phyloP scores from a whole-genome alignment of 371 early-diverging fungal species.

The Rhizopus microsporus region DNA sequence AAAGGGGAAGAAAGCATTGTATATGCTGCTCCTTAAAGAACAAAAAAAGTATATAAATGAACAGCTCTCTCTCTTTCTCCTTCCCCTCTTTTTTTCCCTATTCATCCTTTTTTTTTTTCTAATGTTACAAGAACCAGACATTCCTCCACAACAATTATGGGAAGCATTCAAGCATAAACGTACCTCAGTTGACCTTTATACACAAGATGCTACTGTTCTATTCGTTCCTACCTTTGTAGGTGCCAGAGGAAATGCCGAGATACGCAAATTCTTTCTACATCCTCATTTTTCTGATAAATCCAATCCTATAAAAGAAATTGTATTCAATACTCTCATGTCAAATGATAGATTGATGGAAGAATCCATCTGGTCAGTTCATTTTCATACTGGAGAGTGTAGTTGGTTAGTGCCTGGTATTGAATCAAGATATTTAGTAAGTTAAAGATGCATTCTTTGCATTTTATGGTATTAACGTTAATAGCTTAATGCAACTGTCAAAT shows the following conservation, averaged over 20 bases:
- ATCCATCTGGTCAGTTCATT: conserved; percentile 42
- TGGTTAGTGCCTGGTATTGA: conserved; percentile 46
- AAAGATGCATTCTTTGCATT: neutral
- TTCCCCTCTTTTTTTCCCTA: conserved; percentile 6
- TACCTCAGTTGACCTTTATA: conserved; percentile 32
- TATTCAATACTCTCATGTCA: conserved; percentile 30
- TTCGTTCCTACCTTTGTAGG: conserved; percentile 46
- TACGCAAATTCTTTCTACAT: conserved; percentile 37
- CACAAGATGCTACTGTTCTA: conserved; percentile 39
- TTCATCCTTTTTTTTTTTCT: conserved; percentile 8
- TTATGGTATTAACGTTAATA: conserved; percentile 10
- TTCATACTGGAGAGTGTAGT: conserved; percentile 36
- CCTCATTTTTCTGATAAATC: conserved; percentile 35
- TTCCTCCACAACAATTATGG: conserved; percentile 27
- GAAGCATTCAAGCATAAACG: conserved; percentile 37
- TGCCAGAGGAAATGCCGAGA: conserved; percentile 34
- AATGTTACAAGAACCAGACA: neutral
- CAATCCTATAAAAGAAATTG: conserved; percentile 31
- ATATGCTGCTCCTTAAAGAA: neutral
- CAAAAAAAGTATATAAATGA: conserved; percentile 3
- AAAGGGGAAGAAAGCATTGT: too few relatives aligned
- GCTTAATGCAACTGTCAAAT: conserved; percentile 36
- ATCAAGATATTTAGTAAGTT: conserved; percentile 18
- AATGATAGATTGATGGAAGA: conserved; percentile 42
- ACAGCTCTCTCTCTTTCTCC: neutral